Percentiles rank a stretch among this genome's conserved stretches.
These are phyloP conservation scores for Aegilops speltoides DNA, from an alignment of 176 grass and related monocot genomes.

Conservation along the genomic window DNA sequence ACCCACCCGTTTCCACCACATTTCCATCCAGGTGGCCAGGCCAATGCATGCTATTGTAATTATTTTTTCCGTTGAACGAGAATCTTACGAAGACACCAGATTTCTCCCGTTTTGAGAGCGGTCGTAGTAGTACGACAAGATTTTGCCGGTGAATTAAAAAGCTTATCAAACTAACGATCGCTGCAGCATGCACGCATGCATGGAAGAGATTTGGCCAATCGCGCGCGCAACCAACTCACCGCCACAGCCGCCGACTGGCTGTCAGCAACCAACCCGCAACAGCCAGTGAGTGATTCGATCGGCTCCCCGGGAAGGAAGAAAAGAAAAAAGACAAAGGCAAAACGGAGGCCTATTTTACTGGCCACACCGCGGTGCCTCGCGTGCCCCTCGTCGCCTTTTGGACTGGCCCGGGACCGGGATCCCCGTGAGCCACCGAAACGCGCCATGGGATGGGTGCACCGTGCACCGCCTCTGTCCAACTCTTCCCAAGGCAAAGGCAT, in stretches of 20 bases:
- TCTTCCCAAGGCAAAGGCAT: neutral
- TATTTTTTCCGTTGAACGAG: neutral
- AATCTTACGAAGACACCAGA: neutral
- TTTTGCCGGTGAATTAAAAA: neutral
- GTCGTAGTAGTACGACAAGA: neutral
- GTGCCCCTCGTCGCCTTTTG: neutral
- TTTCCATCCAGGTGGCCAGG: neutral
- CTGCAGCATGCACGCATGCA: neutral
- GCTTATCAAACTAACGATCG: neutral
- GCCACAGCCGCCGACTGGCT: neutral
- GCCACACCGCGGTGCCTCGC: neutral
- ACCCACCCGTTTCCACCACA: neutral
- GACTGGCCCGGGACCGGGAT: neutral
- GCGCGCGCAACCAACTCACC: no score
- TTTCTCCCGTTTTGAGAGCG: neutral
- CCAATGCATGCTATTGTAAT: neutral
- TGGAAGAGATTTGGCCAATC: neutral
- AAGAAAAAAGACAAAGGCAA: neutral
- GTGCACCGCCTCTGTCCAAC: neutral
- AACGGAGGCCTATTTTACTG: neutral
- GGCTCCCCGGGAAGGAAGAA: no score
- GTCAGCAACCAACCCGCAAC: neutral
- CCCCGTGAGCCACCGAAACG: constrained; percentile 29
- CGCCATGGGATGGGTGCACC: neutral
- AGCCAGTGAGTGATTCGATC: neutral